Conservation (phyloP, 495 filamentous ascomycete genomes). For the Tuber umbilicatum region DNA sequence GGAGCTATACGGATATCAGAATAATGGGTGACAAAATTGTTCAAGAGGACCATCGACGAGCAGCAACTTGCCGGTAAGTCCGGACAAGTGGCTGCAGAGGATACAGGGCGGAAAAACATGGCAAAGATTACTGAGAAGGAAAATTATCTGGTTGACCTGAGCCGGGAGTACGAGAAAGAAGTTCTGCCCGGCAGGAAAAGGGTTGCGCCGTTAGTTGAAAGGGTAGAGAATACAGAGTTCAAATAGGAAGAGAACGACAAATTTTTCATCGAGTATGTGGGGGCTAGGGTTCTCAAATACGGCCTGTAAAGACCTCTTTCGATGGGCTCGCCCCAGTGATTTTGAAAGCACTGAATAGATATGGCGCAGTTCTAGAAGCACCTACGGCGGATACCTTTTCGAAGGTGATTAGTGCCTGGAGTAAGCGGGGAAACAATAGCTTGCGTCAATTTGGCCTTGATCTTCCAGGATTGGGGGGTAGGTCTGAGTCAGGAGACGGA, state of each 20-base stretch:
- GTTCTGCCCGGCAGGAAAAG: constrained; percentile 49
- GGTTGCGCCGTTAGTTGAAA: constrained; percentile 46
- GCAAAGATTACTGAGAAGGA: constrained; percentile 58
- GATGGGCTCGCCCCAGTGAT: constrained; percentile 62
- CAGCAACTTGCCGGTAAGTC: neutral
- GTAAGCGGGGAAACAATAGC: constrained; percentile 72
- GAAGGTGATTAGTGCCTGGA: constrained; percentile 75
- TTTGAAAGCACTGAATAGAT: constrained; percentile 64
- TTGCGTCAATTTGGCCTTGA: constrained; percentile 58
- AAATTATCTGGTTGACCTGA: constrained; percentile 57
- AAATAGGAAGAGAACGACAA: constrained; percentile 48
- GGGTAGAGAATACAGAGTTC: constrained; percentile 45
- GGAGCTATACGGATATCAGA: constrained; percentile 26
- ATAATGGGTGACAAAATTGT: constrained; percentile 32
- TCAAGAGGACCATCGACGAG: constrained; percentile 18
- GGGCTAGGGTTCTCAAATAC: constrained; percentile 57
- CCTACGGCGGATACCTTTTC: constrained; percentile 62
- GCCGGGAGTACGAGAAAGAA: constrained; percentile 56
- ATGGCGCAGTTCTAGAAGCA: constrained; percentile 54
- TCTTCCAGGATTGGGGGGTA: constrained; percentile 53
- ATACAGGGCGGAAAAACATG: neutral
- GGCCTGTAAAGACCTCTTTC: constrained; percentile 49
- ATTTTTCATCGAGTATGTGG: constrained; percentile 62
- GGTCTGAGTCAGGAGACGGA: constrained; percentile 43
- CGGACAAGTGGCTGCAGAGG: constrained; percentile 1